Evolutionary conservation across 2,329 filamentous ascomycete species (phyloP), one percentile per base, ranked within the genome.

Genomic region (Sclerotinia trifoliorum): DNA sequence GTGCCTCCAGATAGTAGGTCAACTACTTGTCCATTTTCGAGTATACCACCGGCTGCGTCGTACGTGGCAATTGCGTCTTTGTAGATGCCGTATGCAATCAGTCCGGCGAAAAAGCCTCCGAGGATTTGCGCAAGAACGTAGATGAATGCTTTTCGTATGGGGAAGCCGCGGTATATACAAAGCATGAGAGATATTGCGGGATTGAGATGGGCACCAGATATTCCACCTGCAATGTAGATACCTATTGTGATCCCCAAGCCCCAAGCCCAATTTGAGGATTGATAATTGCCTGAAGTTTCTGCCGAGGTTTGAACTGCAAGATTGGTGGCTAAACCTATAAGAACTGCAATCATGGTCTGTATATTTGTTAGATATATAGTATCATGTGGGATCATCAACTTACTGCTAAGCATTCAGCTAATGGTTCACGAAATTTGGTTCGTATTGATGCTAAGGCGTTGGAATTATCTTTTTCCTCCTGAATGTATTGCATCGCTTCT

Each of bases 121-220:
- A 86, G 73, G 63, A 85, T 79, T 71, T 87, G 85, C 5, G 84
- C 83, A 3, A 80, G 70, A 5, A 83, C 80, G 73, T 86, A 87
- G 5, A 81, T 77, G 3, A 81, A 77, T 42, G 84, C 80, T 76
- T 84, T 83, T 11, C 79, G 75, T 72, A 83, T 81, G 0, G 84
- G 84, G 44, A 87, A 85, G 1, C 83, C 83, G 49, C 83, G 81
- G 72, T 80, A 85, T 70, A 83, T 78, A 74, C 78, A 82, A 8
- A 82, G 75, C 76, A 81, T 79, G 2, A 80, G 73, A 3, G 80
- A 81, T 44, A 83, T 77, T 11, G 78, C 76, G 0, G 81, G 81
- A 62, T 82, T 82, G 32, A 83, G 75, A 65, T 83, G 81, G 5
- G 80, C 81, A 66, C 81, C 81, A 13, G 81, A 82, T 19, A 82